These are phyloP conservation scores for Inosperma sp. DNA, from an alignment of 768 basidiomycete genomes.

Conservation along the genomic window DNA sequence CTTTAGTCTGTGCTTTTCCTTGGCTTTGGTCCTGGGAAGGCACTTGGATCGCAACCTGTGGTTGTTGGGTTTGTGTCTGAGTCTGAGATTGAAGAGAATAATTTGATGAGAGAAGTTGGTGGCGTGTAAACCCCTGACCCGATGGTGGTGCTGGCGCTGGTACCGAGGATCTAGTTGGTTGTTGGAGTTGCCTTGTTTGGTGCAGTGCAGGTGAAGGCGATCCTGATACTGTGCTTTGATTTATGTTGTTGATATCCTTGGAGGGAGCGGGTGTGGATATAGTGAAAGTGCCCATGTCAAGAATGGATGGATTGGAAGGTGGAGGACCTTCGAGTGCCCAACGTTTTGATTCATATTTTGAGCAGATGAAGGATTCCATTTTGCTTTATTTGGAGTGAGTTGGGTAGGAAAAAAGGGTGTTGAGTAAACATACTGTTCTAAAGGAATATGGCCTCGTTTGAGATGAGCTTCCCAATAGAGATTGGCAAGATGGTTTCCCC, in stretches of 20 bases:
- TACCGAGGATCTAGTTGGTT: conserved; percentile 35
- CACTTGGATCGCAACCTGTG: conserved; percentile 3
- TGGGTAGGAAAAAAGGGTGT: background rate
- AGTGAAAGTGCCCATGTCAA: conserved; percentile 46
- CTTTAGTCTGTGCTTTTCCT: conserved; percentile 57
- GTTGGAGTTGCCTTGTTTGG: too few relatives aligned
- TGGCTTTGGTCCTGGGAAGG: conserved; percentile 19
- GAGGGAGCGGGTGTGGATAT: conserved; percentile 22
- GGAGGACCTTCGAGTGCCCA: conserved; percentile 89
- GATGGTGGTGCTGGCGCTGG: too few relatives aligned
- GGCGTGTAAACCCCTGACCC: too few relatives aligned
- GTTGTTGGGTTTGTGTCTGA: conserved; percentile 15
- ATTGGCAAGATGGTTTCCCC: too few relatives aligned
- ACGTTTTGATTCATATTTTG: conserved; percentile 87
- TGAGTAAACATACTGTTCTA: too few relatives aligned
- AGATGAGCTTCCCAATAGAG: too few relatives aligned
- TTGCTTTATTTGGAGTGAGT: conserved; percentile 64
- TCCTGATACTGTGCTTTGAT: too few relatives aligned
- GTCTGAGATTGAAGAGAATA: too few relatives aligned
- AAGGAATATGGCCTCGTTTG: too few relatives aligned
- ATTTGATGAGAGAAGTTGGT: too few relatives aligned
- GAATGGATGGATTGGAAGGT: conserved; percentile 72
- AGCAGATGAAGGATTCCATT: conserved; percentile 95
- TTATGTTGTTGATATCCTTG: too few relatives aligned
- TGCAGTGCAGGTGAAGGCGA: too few relatives aligned